Base-by-base conservation (phyloP, 176 grass and related monocot species). In the Alloteropsis semialata region DNA sequence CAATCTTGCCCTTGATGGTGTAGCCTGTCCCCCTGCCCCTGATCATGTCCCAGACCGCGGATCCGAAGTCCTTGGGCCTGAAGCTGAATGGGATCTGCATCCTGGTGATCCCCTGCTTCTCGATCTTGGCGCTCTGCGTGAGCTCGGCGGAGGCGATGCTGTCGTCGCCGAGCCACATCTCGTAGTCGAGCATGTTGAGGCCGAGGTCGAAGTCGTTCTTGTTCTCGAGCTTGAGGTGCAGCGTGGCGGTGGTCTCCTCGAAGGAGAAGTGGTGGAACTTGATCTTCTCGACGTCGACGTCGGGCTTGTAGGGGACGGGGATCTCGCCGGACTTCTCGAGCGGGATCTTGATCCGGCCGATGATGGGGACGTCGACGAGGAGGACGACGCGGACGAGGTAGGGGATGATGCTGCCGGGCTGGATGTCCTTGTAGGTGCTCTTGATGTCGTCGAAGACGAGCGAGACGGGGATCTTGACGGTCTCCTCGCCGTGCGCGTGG, bases 31-130 rank as follows among this genome's bases (percentile, higher is more conserved):
- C 96, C 68, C 80, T 94, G 1, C 96, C 96, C 87, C 96, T 96
- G 46, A 99, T 90, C 92, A 99, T 96, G 79, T 99, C 96, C 96
- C 96, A 99, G 22, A 99, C 89, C 5, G 93, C 96, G 11, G 91
- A 93, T 18, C 96, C 96, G 5, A 99, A 93, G 0, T 99, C 96
- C 91, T 96, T 96, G 18, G 96, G 96, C 83, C 80, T 91, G 82
- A 99, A 99, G 82, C 70, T 83, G 78, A 99, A 92, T 0, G 96
- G 96, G 54, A 99, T 79, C 65, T 92, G 76, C 93, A 99, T 96
- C 79, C 73, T 91, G 42, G 80, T 89, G 79, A 93, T 86, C 72
- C 96, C 96, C 64, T 99, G 89, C 85, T 99, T 96, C 28, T 90
- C 89, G 59, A 99, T 85, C 62, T 80, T 90, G 51, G 82, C 69